Conservation (phyloP, 75 land plant species). For the Cunninghamia lanceolata region DNA sequence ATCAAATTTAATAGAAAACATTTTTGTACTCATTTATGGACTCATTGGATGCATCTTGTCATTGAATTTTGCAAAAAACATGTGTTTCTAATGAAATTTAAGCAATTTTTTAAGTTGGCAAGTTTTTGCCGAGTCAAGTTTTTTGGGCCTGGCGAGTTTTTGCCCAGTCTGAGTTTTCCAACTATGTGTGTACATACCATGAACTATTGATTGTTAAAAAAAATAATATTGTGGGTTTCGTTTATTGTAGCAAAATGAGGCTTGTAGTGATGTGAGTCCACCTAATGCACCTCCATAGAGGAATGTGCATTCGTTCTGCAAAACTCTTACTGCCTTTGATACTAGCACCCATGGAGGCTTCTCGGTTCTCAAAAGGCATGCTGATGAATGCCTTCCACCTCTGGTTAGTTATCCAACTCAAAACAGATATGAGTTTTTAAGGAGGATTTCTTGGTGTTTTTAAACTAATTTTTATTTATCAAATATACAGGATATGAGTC, state of each 20-base stretch:
- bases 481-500: constrained; percentile 60
- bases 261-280: too few species aligned
- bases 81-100: too few species aligned
- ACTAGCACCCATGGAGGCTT: constrained; percentile 71
- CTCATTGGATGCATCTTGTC: too few species aligned
- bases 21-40: too few species aligned
- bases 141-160: too few species aligned
- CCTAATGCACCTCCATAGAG: constrained; percentile 22
- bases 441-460: background rate
- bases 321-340: constrained; percentile 68
- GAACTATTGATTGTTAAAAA: too few species aligned
- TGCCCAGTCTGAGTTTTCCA: too few species aligned
- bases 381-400: constrained; percentile 49
- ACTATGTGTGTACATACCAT: too few species aligned
- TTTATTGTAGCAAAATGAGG: constrained; percentile 43
- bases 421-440: background rate
- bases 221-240: background rate
- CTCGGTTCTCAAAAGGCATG: constrained; percentile 43
- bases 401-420: constrained; percentile 19
- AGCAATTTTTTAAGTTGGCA: too few species aligned
- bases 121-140: too few species aligned
- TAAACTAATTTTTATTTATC: background rate
- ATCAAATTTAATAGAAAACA: too few species aligned
- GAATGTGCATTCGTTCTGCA: constrained; percentile 52
- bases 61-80: too few species aligned